Base-by-base conservation (phyloP, 2,329 filamentous ascomycete genomes). In the Alternaria sp. region DNA sequence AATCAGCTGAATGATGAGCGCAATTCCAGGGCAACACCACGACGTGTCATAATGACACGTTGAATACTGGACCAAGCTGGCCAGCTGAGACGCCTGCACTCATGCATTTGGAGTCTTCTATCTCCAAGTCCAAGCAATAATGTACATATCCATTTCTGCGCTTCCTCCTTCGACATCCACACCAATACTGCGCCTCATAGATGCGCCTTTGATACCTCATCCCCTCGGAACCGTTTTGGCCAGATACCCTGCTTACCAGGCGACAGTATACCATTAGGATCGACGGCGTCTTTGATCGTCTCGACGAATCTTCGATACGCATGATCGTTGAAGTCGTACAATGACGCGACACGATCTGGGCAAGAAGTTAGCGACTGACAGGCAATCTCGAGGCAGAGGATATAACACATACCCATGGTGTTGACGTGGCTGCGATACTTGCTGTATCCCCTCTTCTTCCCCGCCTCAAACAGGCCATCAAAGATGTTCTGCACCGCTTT, bases 291-390 rank as follows among this genome's bases (percentile, higher is more conserved):
- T 50, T 78, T 78, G 58, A 78, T 73, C 18, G 65, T 75, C 61
- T 77, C 75, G 5, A 78, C 72, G 53, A 78, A 76, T 4, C 74
- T 64, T 3, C 73, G 67, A 43, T 76, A 77, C 8, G 75, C 73
- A 47, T 77, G 71, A 45, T 75, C 61, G 50, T 78, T 77, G 66
- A 78, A 78, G 23, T 77, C 74, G 28, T 75, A 78, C 28, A 78
- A 55, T 1, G 68, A 71, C 2, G 75, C 75, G 11, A 78, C 72
- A 14, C 71, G 69, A 61, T 77, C 75, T 77, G 55, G 55, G 7
- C 7, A 30, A 5, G 37, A 60, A 18, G 47, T 57, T 20, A 41
- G 58, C 9, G 41, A 59, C 55, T 41, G 18, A 23, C 26, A 21
- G 18, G 11, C 12, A 21, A 14, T 30, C 26, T 30, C 20, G n/a